Conservation (phyloP, 768 basidiomycete genomes). For the Auricularia sp. region DNA sequence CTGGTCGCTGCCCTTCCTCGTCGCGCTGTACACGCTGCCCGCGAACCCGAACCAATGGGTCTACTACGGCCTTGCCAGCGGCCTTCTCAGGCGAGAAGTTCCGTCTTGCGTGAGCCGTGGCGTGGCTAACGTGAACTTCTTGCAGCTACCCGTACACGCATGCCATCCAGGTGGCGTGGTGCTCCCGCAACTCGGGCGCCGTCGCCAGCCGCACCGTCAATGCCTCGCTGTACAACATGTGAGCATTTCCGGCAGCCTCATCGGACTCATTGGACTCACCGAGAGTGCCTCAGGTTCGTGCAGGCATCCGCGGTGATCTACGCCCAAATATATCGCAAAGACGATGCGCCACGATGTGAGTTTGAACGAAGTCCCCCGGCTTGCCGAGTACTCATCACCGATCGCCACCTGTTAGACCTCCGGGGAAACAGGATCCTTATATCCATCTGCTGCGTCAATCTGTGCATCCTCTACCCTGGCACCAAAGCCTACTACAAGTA, state of each 20-base stretch:
- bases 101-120: neutral
- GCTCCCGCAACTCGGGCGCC: slow-evolving; percentile 48
- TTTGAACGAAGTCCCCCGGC: neutral
- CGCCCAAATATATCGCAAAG: slow-evolving; percentile 45
- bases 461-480: neutral
- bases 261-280: neutral
- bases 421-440: slow-evolving; percentile 49
- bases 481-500: neutral
- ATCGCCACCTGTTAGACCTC: neutral
- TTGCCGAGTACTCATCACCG: too few species aligned
- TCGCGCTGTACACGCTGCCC: slow-evolving; percentile 44
- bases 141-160: slow-evolving; percentile 46
- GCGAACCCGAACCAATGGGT: slow-evolving; percentile 42
- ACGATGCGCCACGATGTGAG: slow-evolving; percentile 47
- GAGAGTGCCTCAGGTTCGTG: slow-evolving; percentile 23
- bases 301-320: slow-evolving; percentile 35
- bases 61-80: slow-evolving; percentile 26
- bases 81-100: neutral
- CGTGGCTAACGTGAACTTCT: slow-evolving; percentile 27
- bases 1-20: slow-evolving; percentile 54
- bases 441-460: slow-evolving; percentile 41
- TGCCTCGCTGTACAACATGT: slow-evolving; percentile 28
- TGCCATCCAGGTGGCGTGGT: slow-evolving; percentile 43
- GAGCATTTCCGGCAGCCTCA: slow-evolving; percentile 7
- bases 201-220: slow-evolving; percentile 52